phyloP scores from a whole-genome alignment of 2,329 filamentous ascomycete genomes.

The Fusarium sp. region DNA sequence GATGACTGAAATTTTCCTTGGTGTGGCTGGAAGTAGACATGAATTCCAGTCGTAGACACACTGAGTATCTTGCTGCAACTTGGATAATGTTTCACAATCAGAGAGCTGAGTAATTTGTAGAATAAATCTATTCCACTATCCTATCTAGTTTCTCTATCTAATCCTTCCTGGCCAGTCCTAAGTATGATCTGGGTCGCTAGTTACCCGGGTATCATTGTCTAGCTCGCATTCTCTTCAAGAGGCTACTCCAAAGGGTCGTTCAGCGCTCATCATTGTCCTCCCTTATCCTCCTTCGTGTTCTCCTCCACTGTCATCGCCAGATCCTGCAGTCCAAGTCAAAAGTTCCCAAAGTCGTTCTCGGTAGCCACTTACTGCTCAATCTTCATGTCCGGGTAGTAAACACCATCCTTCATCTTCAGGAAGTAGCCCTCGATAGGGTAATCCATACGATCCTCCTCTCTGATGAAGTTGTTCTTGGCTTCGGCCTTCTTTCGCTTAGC shows the following conservation, averaged over 20 bases:
- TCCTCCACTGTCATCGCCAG: neutral
- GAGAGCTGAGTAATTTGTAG: neutral
- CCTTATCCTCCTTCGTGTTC: no score
- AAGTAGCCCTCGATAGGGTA: neutral
- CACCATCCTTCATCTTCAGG: neutral
- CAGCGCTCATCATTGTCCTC: neutral
- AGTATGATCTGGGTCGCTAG: neutral
- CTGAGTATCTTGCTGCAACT: neutral
- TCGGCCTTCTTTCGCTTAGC: neutral
- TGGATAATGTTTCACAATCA: neutral
- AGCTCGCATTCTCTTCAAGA: neutral
- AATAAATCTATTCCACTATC: neutral
- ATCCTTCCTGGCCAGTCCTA: neutral
- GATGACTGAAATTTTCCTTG: neutral
- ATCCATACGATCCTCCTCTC: neutral
- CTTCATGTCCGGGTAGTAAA: neutral
- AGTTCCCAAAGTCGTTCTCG: neutral
- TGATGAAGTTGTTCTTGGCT: neutral
- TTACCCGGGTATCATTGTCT: neutral
- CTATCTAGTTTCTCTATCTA: neutral
- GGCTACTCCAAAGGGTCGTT: neutral
- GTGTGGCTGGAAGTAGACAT: no score
- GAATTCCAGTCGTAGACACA: neutral
- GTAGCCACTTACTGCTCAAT: neutral
- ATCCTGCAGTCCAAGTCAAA: neutral